Evolutionary conservation across 192 early-diverging fungal genomes (phyloP), one percentile per base, ranked within the genome.

Genomic region (Mortierella alpina): DNA sequence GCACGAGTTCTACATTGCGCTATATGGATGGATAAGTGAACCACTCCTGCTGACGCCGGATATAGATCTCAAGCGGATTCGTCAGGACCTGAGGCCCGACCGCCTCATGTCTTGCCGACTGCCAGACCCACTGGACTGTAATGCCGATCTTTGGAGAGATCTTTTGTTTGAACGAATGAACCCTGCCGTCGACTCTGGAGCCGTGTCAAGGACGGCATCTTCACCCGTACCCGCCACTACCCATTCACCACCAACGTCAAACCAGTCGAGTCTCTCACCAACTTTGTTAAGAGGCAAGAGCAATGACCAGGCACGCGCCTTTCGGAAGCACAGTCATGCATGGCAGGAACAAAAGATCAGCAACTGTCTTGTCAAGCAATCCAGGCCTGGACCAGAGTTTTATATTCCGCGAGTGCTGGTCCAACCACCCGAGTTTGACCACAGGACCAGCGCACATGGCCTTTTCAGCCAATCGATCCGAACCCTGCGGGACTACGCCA

Each of bases 21-120:
- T 88, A 65, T 82, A 82, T 68, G 71, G 86, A 4, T 88, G 87
- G 87, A 75, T 88, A 13, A 77, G 78, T 13, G 71, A 86, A 15
- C 58, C 72, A 1, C 51, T 80, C 23, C 40, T 84, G 2, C 60
- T 84, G 44, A 66, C 39, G 8, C 11, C 75, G 0, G 74, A 82
- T 7, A 47, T 75, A 15, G 76, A 75, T 4, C 51, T 77, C 0
- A 65, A 67, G n/a, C 56, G 56, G 51, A 65, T 85, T 42, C 84
- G 84, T 12, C 59, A 70, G 22, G 68, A 85, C 39, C 67, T 84
- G 44, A 68, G 53, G 45, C 58, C 75, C 0, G 50, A 68, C 1
- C 75, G 76, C 0, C 70, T 88, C 2, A 15, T 41, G 1, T 23
- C 59, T 6, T 88, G 87, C 51, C 59, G 78, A 0, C 44, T 71